Evolutionary conservation across 345 rosid species (phyloP).

Genomic region (Populus simonii): DNA sequence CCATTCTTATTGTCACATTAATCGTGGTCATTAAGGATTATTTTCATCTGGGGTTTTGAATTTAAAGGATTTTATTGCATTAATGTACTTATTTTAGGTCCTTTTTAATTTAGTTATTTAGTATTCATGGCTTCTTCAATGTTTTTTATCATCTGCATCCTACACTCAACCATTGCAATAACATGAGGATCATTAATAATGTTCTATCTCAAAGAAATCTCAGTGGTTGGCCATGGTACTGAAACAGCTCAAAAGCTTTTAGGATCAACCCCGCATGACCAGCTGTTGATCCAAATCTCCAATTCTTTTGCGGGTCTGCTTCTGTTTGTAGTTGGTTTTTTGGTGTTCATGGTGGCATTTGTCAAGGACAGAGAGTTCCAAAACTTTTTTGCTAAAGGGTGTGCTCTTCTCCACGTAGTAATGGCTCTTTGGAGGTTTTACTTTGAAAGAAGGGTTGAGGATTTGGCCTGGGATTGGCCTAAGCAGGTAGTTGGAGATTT

Average conservation of each 20-base stretch:
- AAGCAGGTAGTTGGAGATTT: conserved; percentile 42
- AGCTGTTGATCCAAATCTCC: conserved; percentile 38
- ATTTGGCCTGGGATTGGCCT: conserved; percentile 45
- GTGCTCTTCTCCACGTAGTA: conserved; percentile 33
- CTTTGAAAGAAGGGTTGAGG: conserved; percentile 43
- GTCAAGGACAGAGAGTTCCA: conserved; percentile 36
- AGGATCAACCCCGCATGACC: conserved; percentile 44
- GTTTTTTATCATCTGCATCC: conserved; percentile 40
- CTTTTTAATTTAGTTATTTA: background rate
- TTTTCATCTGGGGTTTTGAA: background rate
- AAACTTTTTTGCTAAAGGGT: conserved; percentile 42
- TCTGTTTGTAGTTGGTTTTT: conserved; percentile 31
- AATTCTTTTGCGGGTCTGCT: conserved; percentile 44
- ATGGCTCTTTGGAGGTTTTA: conserved; percentile 45
- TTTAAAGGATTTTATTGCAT: background rate
- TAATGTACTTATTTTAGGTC: background rate
- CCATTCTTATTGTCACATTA: background rate
- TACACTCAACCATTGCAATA: conserved; percentile 32
- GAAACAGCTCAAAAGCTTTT: conserved; percentile 33
- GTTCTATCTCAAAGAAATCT: conserved; percentile 40
- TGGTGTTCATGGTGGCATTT: conserved; percentile 44
- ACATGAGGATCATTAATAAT: conserved; percentile 34
- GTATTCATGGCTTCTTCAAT: conserved; percentile 24
- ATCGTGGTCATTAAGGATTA: background rate
- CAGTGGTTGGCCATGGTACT: conserved; percentile 31